phyloP scores from a whole-genome alignment of 108 stramenopile species.

The Aurantiochytrium sp. region DNA sequence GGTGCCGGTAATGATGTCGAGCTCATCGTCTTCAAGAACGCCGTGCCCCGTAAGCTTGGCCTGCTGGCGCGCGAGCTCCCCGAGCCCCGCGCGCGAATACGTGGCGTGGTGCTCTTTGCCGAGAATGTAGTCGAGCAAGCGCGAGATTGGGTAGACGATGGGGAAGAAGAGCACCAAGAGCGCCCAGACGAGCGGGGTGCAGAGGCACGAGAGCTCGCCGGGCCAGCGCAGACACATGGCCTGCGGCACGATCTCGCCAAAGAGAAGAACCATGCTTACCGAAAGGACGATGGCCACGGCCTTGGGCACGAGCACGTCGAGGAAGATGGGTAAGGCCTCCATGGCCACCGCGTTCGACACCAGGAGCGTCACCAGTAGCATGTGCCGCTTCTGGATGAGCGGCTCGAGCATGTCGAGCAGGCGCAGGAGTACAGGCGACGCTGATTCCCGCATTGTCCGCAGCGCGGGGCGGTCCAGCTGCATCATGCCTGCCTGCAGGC shows the following conservation, averaged over 20 bases:
- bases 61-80: slow-evolving; percentile 36
- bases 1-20: neutral
- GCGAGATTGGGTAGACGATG: slow-evolving; percentile 78
- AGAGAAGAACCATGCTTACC: slow-evolving; percentile 82
- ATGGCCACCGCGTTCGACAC: slow-evolving; percentile 80
- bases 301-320: slow-evolving; percentile 77
- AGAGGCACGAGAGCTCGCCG: slow-evolving; percentile 6
- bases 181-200: slow-evolving; percentile 71
- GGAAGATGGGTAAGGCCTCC: slow-evolving; percentile 88
- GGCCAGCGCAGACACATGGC: slow-evolving; percentile 29
- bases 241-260: slow-evolving; percentile 68
- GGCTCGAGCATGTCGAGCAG: slow-evolving; percentile 30
- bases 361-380: slow-evolving; percentile 80
- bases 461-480: neutral
- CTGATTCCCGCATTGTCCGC: neutral
- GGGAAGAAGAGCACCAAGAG: slow-evolving; percentile 74
- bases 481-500: slow-evolving; percentile 24
- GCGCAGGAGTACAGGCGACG: neutral
- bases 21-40: slow-evolving; percentile 39
- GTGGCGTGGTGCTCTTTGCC: slow-evolving; percentile 54
- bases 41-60: slow-evolving; percentile 34
- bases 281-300: slow-evolving; percentile 75
- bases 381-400: slow-evolving; percentile 65
- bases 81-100: neutral
- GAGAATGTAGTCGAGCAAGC: slow-evolving; percentile 67